Base-by-base conservation (phyloP, 768 basidiomycete genomes). In the Termitomyces sp. region DNA sequence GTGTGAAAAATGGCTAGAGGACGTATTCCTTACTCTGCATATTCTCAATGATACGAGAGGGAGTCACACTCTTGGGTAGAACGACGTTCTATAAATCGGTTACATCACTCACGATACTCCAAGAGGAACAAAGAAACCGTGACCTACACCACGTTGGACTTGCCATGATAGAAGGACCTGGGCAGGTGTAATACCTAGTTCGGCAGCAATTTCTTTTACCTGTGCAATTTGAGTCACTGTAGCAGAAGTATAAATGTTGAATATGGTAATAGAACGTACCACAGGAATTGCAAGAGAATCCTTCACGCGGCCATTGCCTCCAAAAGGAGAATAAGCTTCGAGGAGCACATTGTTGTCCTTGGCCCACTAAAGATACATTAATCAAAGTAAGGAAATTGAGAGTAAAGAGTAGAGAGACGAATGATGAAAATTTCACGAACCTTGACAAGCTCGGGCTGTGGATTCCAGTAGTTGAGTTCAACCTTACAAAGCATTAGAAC, bases 241-340 rank as follows among this genome's bases (percentile, higher is more conserved):
- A 49, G 32, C 16, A 5, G 47, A 17, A 27, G 30, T 0, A 23
- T n/a, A n/a, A 19, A 14, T 3, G 5, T 11, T 27, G 25, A 7
- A 42, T 21, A 27, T 35, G 16, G 11, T 45, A 19, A n/a, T 27
- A 5, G 5, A 45, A 41, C 35, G 46, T 57, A 79, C 84, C 73
- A 79, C 82, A 17, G 85, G 84, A 34, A 85, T 70, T n/a, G 74
- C 63, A 46, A 90, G 78, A 8, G 79, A 77, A 57, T 81, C 74
- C 55, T 77, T 73, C 8, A 88, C 86, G 62, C 79, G 79, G 43
- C 78, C 73, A 49, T 70, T 74, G 59, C 88, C 80, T 48, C 88
- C 88, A 3, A 91, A 76, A 1, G 89, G 89, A 12, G 88, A 91
- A 71, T 89, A 91, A 11, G 89, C 87, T 63, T 89, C 83, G 3